A percentile compares a stretch with the other conserved stretches of the same genome.
These are phyloP conservation scores for Trypanosomatidae sp. DNA, from an alignment of 208 protist species.

Conservation along the genomic window DNA sequence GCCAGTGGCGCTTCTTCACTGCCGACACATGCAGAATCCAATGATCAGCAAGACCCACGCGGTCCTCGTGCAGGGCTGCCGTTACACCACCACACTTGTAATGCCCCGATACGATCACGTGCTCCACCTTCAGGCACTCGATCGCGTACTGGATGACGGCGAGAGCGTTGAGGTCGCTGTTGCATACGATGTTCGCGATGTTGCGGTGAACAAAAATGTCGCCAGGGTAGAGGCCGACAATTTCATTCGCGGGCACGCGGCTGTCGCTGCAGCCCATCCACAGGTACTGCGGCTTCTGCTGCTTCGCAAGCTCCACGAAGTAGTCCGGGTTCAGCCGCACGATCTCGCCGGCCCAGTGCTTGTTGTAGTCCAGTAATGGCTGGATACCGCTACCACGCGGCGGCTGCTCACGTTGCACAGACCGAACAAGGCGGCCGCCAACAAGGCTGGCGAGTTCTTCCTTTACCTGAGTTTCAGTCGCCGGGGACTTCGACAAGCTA, in stretches of 20 bases:
- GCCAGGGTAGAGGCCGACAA: constrained; percentile 89
- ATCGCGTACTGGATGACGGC: constrained; percentile 94
- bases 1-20: constrained; percentile 71
- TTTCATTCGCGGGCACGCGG: constrained; percentile 81
- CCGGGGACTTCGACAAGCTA: not conserved
- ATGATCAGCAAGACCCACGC: constrained; percentile 73
- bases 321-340: constrained; percentile 80
- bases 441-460: constrained; percentile 34
- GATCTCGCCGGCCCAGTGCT: constrained; percentile 81
- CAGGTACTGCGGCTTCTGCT: constrained; percentile 91
- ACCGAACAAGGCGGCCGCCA: constrained; percentile 52
- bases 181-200: constrained; percentile 92
- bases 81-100: constrained; percentile 94
- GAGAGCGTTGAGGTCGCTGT: constrained; percentile 91
- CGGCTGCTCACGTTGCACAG: constrained; percentile 58
- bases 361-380: constrained; percentile 86
- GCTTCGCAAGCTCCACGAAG: constrained; percentile 75
- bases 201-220: constrained; percentile 96
- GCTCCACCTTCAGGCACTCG: constrained; percentile 91
- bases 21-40: constrained; percentile 77
- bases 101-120: constrained; percentile 96
- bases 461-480: not conserved
- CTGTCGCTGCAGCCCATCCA: constrained; percentile 95
- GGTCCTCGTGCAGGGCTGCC: constrained; percentile 51
- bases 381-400: constrained; percentile 74